Conservation (phyloP, 2,329 filamentous ascomycete genomes). For the Claviceps quebecensis region DNA sequence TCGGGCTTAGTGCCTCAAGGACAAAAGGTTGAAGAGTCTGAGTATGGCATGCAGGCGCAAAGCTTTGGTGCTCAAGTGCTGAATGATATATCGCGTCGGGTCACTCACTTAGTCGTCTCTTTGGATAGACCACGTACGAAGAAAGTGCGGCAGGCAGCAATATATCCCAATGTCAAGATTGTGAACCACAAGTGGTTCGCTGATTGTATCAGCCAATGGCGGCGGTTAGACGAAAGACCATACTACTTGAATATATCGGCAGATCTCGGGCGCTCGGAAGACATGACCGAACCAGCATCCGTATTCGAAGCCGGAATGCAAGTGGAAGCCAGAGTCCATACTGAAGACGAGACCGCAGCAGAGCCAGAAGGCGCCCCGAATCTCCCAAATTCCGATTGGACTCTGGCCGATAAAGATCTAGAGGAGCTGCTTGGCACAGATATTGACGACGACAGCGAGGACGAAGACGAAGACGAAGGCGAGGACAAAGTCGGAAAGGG, state of each 20-base stretch:
- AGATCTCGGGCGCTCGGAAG: conserved; percentile 33
- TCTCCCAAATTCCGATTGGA: conserved; percentile 29
- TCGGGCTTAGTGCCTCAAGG: conserved; percentile 82
- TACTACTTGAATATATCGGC: conserved; percentile 65
- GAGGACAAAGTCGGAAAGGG: conserved; percentile 8
- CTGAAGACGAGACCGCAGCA: conserved; percentile 16
- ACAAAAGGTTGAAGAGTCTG: conserved; percentile 63
- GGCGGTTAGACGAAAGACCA: conserved; percentile 59
- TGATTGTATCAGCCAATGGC: conserved; percentile 75
- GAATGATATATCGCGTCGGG: conserved; percentile 42
- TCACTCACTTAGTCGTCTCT: conserved; percentile 64
- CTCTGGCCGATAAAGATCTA: conserved; percentile 55
- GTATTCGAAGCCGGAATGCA: conserved; percentile 17
- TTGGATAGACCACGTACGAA: conserved; percentile 63
- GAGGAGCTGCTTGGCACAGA: conserved; percentile 55
- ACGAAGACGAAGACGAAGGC: conserved; percentile 6
- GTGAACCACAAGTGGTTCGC: conserved; percentile 85
- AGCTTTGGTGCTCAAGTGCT: conserved; percentile 64
- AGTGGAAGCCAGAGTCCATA: conserved; percentile 7
- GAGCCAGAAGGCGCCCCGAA: conserved; percentile 23
- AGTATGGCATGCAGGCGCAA: conserved; percentile 75
- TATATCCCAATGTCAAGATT: conserved; percentile 70
- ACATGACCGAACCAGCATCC: conserved; percentile 18
- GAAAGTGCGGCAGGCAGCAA: conserved; percentile 78
- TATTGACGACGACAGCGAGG: conserved; percentile 20